phyloP scores from a whole-genome alignment of 2,329 filamentous ascomycete species.

The Apiospora sp. region DNA sequence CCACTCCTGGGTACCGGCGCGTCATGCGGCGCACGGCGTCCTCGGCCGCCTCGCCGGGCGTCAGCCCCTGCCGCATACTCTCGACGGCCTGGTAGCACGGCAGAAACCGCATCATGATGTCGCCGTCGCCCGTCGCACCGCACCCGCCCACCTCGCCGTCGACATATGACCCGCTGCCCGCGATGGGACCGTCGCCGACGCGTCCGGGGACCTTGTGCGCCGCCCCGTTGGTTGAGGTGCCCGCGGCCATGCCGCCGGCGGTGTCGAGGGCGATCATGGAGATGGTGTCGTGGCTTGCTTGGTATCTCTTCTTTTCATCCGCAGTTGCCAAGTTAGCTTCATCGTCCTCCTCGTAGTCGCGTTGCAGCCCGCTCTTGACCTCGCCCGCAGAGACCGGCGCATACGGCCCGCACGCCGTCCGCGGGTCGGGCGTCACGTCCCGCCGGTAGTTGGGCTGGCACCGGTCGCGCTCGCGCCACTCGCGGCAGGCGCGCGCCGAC shows the following conservation, averaged over 20 bases:
- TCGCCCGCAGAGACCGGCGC: slow-evolving; percentile 39
- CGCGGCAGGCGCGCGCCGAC: slow-evolving; percentile 49
- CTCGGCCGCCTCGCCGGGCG: slow-evolving; percentile 56
- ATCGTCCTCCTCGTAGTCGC: not conserved
- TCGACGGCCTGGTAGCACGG: slow-evolving; percentile 67
- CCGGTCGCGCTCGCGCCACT: slow-evolving; percentile 46
- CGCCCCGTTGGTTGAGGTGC: slow-evolving; percentile 64
- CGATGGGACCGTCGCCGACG: slow-evolving; percentile 63
- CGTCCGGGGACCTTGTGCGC: slow-evolving; percentile 62
- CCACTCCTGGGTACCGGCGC: slow-evolving; percentile 53
- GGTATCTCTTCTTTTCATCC: not conserved
- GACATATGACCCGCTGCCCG: slow-evolving; percentile 62
- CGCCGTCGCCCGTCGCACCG: slow-evolving; percentile 64
- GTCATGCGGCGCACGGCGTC: slow-evolving; percentile 60
- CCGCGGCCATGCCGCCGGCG: slow-evolving; percentile 58
- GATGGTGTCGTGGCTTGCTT: slow-evolving; percentile 58
- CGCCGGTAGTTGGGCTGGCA: slow-evolving; percentile 62
- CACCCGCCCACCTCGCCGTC: slow-evolving; percentile 62
- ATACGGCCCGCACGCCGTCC: slow-evolving; percentile 56
- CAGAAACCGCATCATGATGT: slow-evolving; percentile 65
- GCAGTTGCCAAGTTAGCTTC: not conserved
- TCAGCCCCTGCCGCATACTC: slow-evolving; percentile 57
- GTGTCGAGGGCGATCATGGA: slow-evolving; percentile 57
- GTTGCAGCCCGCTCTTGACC: slow-evolving; percentile 1
- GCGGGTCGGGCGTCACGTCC: slow-evolving; percentile 54